Evolutionary conservation across 805 yeast genomes (phyloP), one percentile per base, ranked within the genome.

Genomic region (Limtongia smithiae): DNA sequence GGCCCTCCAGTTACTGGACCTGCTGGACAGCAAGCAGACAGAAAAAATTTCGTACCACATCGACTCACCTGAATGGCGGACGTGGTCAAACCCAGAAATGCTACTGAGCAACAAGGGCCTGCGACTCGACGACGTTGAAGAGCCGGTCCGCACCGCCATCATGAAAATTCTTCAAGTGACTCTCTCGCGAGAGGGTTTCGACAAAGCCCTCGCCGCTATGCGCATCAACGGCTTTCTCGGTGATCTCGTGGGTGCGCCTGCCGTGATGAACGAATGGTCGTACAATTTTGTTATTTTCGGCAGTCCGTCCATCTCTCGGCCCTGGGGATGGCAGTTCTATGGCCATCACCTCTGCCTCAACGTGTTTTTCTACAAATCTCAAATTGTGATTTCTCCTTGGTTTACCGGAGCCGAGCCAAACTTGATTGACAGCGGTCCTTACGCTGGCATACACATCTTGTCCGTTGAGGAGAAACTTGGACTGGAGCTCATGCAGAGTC

Each of bases 401-500:
- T 41, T 41, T 18, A 41, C 45, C 15, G 45, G 45, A 5, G 45
- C 45, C 2, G 45, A 41, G 45, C 45, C 45, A 3, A 41, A 41
- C 20, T 17, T 41, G 8, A 41, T 41, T 5, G 45, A 41, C 25
- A 38, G 33, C 14, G 45, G 45, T 3, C 38, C 38, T 3, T 41
- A 32, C 21, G 8, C 21, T 6, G 45, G 45, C 24, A 35, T 38
- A 5, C 38, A 31, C n/a, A 41, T 41, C 15, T 25, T 34, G 11
- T 31, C 32, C 18, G 38, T 20, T n/a, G 45, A 41, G 22, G 45
- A 41, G 32, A 11, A 41, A 33, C 38, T 41, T 4, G 45, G 45
- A 4, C 45, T 41, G 6, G 8, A 33, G 18, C 30, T 41, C 17
- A 41, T 41, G 45, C 45, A 41, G 38, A 32, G 31, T 20, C 32